Conservation (phyloP, 2,329 filamentous ascomycete genomes). For the Ophiobolus disseminans region DNA sequence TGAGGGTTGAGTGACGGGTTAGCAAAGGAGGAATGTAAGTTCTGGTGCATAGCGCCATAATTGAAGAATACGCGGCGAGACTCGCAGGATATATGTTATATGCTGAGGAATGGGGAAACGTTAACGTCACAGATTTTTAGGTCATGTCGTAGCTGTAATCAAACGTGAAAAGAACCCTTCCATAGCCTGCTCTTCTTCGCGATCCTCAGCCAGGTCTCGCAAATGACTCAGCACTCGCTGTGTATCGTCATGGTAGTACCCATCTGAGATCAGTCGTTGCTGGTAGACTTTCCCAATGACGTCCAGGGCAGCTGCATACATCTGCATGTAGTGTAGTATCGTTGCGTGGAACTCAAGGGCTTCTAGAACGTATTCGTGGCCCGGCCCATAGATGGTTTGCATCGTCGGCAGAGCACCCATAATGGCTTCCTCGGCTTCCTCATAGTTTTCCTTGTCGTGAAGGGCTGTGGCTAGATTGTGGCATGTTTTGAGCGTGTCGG, state of each 20-base stretch:
- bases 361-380: background rate
- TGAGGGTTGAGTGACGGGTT: too few species aligned
- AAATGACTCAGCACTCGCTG: background rate
- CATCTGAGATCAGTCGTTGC: background rate
- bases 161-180: background rate
- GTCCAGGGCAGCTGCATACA: background rate
- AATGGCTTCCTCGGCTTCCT: background rate
- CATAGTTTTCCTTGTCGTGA: background rate
- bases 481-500: background rate
- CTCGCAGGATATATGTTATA: too few species aligned
- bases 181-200: background rate
- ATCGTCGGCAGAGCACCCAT: background rate
- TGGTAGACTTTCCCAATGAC: background rate
- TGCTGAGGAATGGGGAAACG: too few species aligned
- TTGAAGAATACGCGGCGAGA: too few species aligned
- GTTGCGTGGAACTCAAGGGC: background rate
- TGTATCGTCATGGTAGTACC: background rate
- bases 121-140: too few species aligned
- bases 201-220: background rate
- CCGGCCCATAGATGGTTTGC: background rate
- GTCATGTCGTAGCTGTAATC: background rate
- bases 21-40: too few species aligned
- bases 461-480: slow-evolving; percentile 1
- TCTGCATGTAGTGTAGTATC: background rate
- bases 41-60: too few species aligned